These are phyloP conservation scores for Leucoagaricus sp. DNA, from an alignment of 1,284 basidiomycete species.

Conservation along the genomic window DNA sequence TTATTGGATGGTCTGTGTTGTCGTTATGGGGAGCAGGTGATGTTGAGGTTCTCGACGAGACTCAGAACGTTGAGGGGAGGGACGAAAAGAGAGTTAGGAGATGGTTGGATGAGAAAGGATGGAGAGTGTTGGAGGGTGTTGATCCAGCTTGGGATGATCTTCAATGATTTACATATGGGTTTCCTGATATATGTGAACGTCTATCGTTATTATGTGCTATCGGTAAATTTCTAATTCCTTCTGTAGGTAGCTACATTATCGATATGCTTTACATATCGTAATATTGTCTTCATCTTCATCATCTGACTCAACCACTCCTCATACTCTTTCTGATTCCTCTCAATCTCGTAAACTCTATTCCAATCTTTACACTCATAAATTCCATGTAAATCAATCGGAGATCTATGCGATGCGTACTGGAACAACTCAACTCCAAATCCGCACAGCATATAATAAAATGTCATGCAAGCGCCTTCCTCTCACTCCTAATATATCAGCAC, in stretches of 20 bases:
- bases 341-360: slow-evolving; percentile 27
- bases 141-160: slow-evolving; percentile 51
- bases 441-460: slow-evolving; percentile 32
- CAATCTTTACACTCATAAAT: slow-evolving; percentile 32
- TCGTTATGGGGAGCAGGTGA: slow-evolving; percentile 60
- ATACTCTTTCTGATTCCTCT: slow-evolving; percentile 24
- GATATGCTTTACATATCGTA: too few relatives aligned
- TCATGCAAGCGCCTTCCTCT: too few relatives aligned
- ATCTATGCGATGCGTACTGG: slow-evolving; percentile 29
- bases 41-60: slow-evolving; percentile 49
- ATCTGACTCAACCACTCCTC: not conserved
- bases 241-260: too few relatives aligned
- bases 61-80: slow-evolving; percentile 24
- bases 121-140: slow-evolving; percentile 64
- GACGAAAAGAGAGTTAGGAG: slow-evolving; percentile 52
- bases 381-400: slow-evolving; percentile 29
- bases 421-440: slow-evolving; percentile 31
- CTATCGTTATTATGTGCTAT: too few relatives aligned
- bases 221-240: too few relatives aligned
- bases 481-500: too few relatives aligned
- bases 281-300: too few relatives aligned
- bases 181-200: too few relatives aligned
- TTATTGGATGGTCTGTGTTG: slow-evolving; percentile 89
- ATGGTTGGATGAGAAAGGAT: slow-evolving; percentile 58
- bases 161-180: not conserved